These are phyloP conservation scores for Phytophthora ohioensis DNA, from an alignment of 352 stramenopile genomes.

Conservation along the genomic window DNA sequence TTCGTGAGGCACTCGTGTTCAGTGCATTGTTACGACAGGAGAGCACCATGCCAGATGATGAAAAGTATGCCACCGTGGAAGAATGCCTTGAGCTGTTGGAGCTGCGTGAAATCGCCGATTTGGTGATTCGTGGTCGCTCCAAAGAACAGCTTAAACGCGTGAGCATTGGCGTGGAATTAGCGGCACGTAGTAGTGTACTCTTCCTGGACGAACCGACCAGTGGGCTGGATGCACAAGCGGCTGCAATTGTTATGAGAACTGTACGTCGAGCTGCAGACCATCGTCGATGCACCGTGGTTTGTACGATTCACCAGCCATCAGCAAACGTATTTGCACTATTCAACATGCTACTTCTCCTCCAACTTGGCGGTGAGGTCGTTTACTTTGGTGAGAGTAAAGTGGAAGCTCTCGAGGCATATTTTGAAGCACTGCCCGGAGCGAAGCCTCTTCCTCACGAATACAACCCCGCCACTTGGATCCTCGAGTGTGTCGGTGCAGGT, in stretches of 20 bases:
- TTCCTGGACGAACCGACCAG: constrained; percentile 77
- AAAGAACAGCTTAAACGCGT: constrained; percentile 48
- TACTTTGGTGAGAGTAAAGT: constrained; percentile 54
- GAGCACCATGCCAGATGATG: constrained; percentile 24
- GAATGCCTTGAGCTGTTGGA: constrained; percentile 34
- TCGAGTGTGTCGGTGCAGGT: constrained; percentile 71
- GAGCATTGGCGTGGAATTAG: constrained; percentile 88
- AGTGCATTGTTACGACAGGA: constrained; percentile 74
- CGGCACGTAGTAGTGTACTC: constrained; percentile 71
- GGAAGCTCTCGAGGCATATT: constrained; percentile 39
- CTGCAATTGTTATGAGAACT: constrained; percentile 40
- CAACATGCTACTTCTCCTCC: constrained; percentile 78
- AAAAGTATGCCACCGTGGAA: constrained; percentile 41
- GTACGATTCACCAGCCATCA: constrained; percentile 40
- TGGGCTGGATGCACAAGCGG: constrained; percentile 84
- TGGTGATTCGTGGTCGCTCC: constrained; percentile 42
- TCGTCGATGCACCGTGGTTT: constrained; percentile 36
- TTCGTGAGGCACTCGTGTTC: constrained; percentile 90
- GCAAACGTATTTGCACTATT: constrained; percentile 85
- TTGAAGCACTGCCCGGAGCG: constrained; percentile 38
- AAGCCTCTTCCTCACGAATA: constrained; percentile 62
- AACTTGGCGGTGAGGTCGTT: constrained; percentile 44
- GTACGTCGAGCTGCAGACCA: constrained; percentile 17
- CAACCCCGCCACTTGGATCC: constrained; percentile 92
- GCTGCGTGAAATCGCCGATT: constrained; percentile 16